These are phyloP conservation scores for Physcomitrium patens DNA, from an alignment of 225 moss, liverwort and hornwort species.

Conservation along the genomic window DNA sequence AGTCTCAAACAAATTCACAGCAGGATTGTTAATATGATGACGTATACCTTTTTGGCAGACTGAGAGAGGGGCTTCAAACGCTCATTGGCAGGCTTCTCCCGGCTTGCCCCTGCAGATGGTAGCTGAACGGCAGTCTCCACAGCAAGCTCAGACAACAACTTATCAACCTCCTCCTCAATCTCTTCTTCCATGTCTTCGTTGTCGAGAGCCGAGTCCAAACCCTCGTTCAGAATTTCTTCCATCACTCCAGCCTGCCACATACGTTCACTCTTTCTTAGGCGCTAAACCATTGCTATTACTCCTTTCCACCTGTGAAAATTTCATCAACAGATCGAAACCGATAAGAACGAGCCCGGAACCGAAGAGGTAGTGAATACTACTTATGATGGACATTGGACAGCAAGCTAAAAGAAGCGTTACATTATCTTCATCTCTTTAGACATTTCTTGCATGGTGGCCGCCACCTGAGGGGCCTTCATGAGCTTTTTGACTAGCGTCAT, in stretches of 20 bases:
- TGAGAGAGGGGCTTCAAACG: conserved; percentile 14
- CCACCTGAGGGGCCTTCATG: conserved; percentile 91
- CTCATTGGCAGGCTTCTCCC: conserved; percentile 45
- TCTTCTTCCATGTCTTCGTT: too few species aligned
- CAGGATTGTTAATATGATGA: background rate
- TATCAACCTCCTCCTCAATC: too few species aligned
- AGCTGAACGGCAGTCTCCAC: conserved; percentile 88
- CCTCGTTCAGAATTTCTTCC: too few species aligned
- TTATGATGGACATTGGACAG: background rate
- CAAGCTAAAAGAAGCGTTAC: background rate
- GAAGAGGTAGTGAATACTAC: background rate
- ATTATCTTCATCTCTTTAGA: conserved; percentile 92
- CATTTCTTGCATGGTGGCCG: conserved; percentile 92
- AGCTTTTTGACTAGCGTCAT: conserved; percentile 94
- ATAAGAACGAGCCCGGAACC: background rate
- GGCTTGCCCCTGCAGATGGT: conserved; percentile 68
- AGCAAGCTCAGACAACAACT: conserved; percentile 85
- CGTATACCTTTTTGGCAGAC: conserved; percentile 58
- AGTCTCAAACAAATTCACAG: background rate
- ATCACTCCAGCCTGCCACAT: conserved; percentile 41
- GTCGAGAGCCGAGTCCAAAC: too few species aligned
- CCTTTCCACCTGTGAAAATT: background rate
- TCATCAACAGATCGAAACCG: background rate
- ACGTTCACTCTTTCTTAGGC: background rate
- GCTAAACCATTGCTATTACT: background rate